Percentiles rank a stretch among this genome's conserved stretches.
Evolutionary conservation across 805 yeast genomes (phyloP).

Genomic region (Metschnikowia cerradonensis): DNA sequence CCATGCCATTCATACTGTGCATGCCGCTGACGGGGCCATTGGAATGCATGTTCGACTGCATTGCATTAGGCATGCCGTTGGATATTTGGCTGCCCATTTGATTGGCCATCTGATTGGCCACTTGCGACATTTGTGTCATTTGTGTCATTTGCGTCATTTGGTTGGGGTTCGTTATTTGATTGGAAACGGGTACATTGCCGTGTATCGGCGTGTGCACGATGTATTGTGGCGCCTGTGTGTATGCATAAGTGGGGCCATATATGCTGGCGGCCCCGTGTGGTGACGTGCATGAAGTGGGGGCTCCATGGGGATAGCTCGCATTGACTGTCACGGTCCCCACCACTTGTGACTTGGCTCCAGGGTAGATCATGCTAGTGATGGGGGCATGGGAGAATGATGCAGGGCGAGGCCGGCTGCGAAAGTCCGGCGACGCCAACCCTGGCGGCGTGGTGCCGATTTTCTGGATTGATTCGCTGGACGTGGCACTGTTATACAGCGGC

Average conservation of each 20-base stretch:
- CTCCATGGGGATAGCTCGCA: background rate
- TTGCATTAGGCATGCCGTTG: background rate
- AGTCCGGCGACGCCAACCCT: constrained; percentile 7
- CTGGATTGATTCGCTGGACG: background rate
- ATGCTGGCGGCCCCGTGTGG: background rate
- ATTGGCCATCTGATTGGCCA: background rate
- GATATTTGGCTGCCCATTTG: background rate
- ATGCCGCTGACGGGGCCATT: background rate
- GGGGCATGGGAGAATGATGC: constrained; percentile 11
- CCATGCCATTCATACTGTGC: background rate
- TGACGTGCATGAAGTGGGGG: background rate
- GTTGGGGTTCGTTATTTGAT: too few relatives aligned
- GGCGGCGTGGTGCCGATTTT: constrained; percentile 5
- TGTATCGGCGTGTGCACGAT: background rate
- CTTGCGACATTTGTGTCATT: background rate
- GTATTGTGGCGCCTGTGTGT: background rate
- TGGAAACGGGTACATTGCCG: too few relatives aligned
- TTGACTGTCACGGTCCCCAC: background rate
- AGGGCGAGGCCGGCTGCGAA: constrained; percentile 11
- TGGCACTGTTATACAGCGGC: constrained; percentile 8
- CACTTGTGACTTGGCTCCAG: background rate
- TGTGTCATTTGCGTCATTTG: too few relatives aligned
- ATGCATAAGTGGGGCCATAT: background rate
- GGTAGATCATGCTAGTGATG: background rate
- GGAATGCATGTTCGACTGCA: background rate